A percentile compares a stretch with the other conserved stretches of the same genome.
Conservation (phyloP, 2,329 filamentous ascomycete species). For the Cladosporium sp. region DNA sequence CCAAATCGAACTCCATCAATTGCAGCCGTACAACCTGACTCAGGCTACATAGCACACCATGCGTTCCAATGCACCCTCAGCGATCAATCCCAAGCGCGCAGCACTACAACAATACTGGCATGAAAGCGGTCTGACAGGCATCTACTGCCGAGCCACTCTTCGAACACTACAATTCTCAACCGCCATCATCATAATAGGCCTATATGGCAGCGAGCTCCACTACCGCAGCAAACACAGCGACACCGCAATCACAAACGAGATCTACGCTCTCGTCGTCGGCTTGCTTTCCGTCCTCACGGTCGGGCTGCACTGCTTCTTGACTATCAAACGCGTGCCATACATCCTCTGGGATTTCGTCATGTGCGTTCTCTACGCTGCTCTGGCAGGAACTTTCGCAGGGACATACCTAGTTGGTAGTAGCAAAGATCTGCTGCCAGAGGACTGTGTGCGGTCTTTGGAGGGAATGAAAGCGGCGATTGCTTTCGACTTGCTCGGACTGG, state of each 20-base stretch:
- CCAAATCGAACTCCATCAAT: too few species aligned
- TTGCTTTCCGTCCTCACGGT: background rate
- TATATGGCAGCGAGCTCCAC: conserved; percentile 1
- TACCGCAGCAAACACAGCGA: background rate
- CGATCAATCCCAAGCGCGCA: background rate
- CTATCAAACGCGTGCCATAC: background rate
- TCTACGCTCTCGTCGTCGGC: conserved; percentile 5
- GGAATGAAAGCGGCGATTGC: conserved; percentile 2
- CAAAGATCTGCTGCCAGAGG: background rate
- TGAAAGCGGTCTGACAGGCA: background rate
- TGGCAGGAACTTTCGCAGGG: background rate
- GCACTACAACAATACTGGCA: background rate
- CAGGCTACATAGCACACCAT: background rate
- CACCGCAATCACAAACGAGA: background rate
- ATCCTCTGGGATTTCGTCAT: background rate
- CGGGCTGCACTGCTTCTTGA: background rate
- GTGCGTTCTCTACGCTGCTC: background rate
- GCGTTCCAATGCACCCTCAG: background rate
- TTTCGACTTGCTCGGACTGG: background rate
- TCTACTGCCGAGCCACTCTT: background rate
- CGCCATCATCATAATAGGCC: background rate
- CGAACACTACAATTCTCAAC: background rate
- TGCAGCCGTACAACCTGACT: too few species aligned
- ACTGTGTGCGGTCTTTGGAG: background rate
- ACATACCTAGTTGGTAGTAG: background rate